A percentile compares a stretch with the other conserved stretches of the same genome.
These are phyloP conservation scores for Colletotrichum limetticola DNA, from an alignment of 2,329 filamentous ascomycete species.

Conservation along the genomic window DNA sequence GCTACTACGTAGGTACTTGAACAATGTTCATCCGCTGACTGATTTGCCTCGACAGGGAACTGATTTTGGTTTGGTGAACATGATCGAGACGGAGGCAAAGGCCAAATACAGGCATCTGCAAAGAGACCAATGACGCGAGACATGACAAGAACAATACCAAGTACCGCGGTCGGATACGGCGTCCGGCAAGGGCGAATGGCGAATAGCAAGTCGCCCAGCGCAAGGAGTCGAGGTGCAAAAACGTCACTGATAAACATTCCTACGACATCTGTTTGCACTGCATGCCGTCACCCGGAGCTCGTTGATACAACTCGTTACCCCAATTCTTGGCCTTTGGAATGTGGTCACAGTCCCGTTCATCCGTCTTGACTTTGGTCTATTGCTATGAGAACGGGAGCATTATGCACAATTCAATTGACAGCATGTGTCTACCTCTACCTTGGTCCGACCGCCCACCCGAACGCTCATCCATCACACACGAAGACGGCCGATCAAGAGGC, in stretches of 20 bases:
- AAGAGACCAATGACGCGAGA: neutral
- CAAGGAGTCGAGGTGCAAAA: neutral
- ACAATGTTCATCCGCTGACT: neutral
- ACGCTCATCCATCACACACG: neutral
- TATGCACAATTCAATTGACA: slow-evolving; percentile 13
- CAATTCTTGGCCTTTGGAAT: slow-evolving; percentile 9
- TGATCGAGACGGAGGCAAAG: neutral
- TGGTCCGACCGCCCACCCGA: slow-evolving; percentile 5
- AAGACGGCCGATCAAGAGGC: slow-evolving; percentile 1
- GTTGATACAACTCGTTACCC: neutral
- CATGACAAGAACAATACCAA: neutral
- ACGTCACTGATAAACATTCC: slow-evolving; percentile 1
- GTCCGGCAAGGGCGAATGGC: neutral
- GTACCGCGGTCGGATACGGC: neutral
- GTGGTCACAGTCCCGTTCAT: slow-evolving; percentile 2
- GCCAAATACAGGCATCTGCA: neutral
- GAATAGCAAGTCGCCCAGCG: neutral
- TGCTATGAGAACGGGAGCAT: neutral
- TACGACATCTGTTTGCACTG: neutral
- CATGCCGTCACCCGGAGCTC: slow-evolving; percentile 14
- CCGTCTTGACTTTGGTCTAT: neutral
- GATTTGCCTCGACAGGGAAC: neutral
- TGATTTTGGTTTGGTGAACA: neutral
- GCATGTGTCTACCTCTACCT: neutral
- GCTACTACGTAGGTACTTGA: neutral